Evolutionary conservation across 2,329 filamentous ascomycete species (phyloP), one percentile per base, ranked within the genome.

Genomic region (Scolecobasidium constrictum): DNA sequence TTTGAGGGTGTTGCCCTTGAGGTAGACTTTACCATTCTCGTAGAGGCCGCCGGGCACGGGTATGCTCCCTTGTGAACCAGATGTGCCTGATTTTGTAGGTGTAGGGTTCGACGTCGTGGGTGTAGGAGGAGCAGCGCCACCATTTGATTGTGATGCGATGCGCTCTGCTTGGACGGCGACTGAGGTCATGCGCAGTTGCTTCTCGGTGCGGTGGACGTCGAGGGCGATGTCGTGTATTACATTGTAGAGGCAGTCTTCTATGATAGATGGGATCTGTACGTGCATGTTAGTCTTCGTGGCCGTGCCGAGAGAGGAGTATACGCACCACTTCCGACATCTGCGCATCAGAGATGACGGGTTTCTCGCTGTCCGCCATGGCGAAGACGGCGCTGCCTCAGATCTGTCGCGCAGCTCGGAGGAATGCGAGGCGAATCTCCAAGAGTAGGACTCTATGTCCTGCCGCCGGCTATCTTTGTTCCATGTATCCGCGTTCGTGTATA

Each of bases 191-290:
- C 81, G 77, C 42, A 84, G 77, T 49, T 78, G 75, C 67, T 88
- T 88, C 64, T 90, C 85, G 51, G 83, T 75, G 50, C 81, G 81
- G 59, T 90, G 85, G 33, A 77, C 78, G 58, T 83, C 77, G 54
- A 86, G 71, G 49, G 86, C 69, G 40, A 86, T 70, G 57, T 85
- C 81, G 60, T 83, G 80, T 51, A 88, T 72, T 54, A 88, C 74
- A 60, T 85, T 87, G 66, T 83, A 78, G 48, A 90, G 67, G 44
- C 81, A 64, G 56, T 88, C 83, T 54, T 87, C 81, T 54, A 90
- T 71, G 47, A 90, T 46, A 17, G 33, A 19, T n/a, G 40, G 40
- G 13, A 42, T 42, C 40, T 42, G 19, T 36, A 18, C 34, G 17
- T 7, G 26, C n/a, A 31, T 9, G 26, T 31, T 31, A 31, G 26